Conservation (phyloP, 345 rosid species). For the thale cress (Arabidopsis thaliana) region TAIR10.1 NC_003076.8:833001-833500, state of each 20-base stretch:
- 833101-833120: slow-evolving; percentile 39
- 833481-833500: slow-evolving; percentile 31
- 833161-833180: slow-evolving; percentile 30
- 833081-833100: slow-evolving; percentile 6
- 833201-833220: slow-evolving; percentile 22
- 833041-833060: slow-evolving; percentile 45
- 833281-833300: slow-evolving; percentile 53
- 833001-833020: slow-evolving; percentile 72
- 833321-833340: slow-evolving; percentile 75
- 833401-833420: neutral
- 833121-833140: slow-evolving; percentile 22
- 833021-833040: slow-evolving; percentile 61
- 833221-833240: slow-evolving; percentile 36
- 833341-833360: slow-evolving; percentile 63
- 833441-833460: neutral
- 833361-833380: slow-evolving; percentile 57
- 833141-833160: slow-evolving; percentile 31
- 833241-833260: slow-evolving; percentile 16
- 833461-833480: neutral
- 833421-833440: neutral
- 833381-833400: slow-evolving; percentile 23
- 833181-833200: slow-evolving; percentile 33
- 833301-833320: slow-evolving; percentile 58
- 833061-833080: slow-evolving; percentile 8
- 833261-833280: neutral